Conservation (phyloP, 2,329 filamentous ascomycete species). For the Exserohilum rostratum region DNA sequence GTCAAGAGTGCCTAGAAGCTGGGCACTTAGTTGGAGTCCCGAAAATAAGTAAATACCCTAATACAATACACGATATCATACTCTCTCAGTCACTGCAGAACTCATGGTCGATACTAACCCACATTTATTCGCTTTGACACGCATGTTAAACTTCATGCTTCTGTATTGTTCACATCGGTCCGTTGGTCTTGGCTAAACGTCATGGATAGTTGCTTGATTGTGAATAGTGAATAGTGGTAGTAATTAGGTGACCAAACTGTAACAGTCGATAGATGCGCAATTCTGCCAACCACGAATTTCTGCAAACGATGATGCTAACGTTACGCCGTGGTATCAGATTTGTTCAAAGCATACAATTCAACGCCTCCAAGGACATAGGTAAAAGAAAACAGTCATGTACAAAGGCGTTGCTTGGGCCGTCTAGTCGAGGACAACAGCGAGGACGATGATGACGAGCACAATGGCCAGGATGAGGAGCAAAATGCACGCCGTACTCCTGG, state of each 20-base stretch:
- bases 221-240: background rate
- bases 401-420: background rate
- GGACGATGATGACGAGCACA: slow-evolving; percentile 84
- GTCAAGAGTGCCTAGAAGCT: slow-evolving; percentile 21
- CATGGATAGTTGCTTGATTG: no score
- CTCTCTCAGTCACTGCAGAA: background rate
- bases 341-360: slow-evolving; percentile 12
- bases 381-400: background rate
- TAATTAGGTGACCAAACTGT: slow-evolving; percentile 2
- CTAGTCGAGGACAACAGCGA: slow-evolving; percentile 82
- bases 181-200: background rate
- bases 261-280: background rate
- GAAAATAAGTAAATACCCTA: slow-evolving; percentile 11
- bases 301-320: slow-evolving; percentile 1
- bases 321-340: slow-evolving; percentile 19
- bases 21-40: slow-evolving; percentile 3
- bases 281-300: background rate
- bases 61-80: background rate
- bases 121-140: no score
- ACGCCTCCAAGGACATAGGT: slow-evolving; percentile 9
- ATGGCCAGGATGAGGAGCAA: slow-evolving; percentile 85
- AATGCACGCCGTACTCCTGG: slow-evolving; percentile 92
- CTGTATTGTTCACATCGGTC: no score
- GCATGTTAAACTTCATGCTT: no score
- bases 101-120: background rate